A percentile compares a stretch with the other conserved stretches of the same genome.
Conservation (phyloP, 768 basidiomycete genomes). For the Mycena floridula region DNA sequence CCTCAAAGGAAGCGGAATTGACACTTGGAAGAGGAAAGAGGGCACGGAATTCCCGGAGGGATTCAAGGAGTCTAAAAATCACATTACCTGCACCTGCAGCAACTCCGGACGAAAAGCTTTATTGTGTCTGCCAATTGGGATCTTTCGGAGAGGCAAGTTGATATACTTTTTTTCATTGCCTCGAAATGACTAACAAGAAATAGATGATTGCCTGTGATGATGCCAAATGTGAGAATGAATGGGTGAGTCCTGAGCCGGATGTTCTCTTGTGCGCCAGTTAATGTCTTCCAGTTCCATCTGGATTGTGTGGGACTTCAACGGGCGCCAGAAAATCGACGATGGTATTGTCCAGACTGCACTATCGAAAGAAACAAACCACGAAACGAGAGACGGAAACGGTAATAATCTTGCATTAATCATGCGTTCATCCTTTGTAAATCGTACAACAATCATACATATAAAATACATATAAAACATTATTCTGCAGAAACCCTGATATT, state of each 20-base stretch:
- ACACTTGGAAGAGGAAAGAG: conserved; percentile 76
- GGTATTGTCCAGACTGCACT: conserved; percentile 57
- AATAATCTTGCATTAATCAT: no score
- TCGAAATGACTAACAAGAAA: conserved; percentile 2
- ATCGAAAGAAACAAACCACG: no score
- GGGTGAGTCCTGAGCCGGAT: conserved; percentile 67
- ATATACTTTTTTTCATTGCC: not conserved
- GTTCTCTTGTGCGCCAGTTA: conserved; percentile 18
- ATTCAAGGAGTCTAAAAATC: conserved; percentile 32
- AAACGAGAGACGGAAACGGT: no score
- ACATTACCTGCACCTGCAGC: conserved; percentile 26
- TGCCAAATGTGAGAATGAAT: conserved; percentile 66
- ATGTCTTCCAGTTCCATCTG: not conserved
- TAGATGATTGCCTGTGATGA: conserved; percentile 90
- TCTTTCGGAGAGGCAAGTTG: conserved; percentile 72
- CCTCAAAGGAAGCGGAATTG: conserved; percentile 10
- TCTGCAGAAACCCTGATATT: conserved; percentile 43
- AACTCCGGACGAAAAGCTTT: conserved; percentile 43
- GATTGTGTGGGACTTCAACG: conserved; percentile 28
- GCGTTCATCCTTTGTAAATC: no score
- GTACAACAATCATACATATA: no score
- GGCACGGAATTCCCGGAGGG: conserved; percentile 82
- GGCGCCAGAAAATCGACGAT: conserved; percentile 50
- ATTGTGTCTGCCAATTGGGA: conserved; percentile 77
- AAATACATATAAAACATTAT: no score